Base-by-base conservation (phyloP, 208 protist genomes). In the Wallacemonas sp. region DNA sequence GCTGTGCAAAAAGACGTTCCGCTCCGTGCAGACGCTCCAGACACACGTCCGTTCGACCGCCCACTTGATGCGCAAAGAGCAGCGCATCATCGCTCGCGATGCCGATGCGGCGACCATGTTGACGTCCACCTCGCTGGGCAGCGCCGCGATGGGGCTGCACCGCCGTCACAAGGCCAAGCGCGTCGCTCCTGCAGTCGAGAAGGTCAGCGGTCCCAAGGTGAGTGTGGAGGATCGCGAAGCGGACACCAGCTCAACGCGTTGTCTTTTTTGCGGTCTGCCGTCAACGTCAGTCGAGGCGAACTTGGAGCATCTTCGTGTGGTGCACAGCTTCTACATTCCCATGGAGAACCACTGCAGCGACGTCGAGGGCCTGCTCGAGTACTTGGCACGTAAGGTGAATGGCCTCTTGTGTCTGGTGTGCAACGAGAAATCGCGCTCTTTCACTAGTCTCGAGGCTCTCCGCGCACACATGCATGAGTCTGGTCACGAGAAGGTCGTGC, bases 1-100 rank as follows among this genome's bases (percentile, higher is more conserved):
- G 21, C 78, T 96, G 53, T 96, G 91, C 84, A 92, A 92, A 53
- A 96, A 96, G 64, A 85, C 80, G 1, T 96, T 96, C 55, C 88
- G 76, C 54, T 93, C 82, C 1, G 87, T 94, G 34, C 91, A 94
- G 59, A 96, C 91, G 9, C 81, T 96, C 22, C 91, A 96, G 74
- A 78, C 88, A 4, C 91, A 96, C 70, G 75, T 96, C 30, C 86
- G 87, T 71, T 96, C 91, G 21, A 96, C 86, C 21, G 88, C 91
- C 0, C 91, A 96, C 67, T 71, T 96, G 22, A 92, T 96, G 62
- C 85, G 83, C 39, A 96, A 96, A 76, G 88, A 96, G 76, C 66
- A 96, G 77, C 91, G 88, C 61, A 94, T 96, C 61, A 73, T 94
- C 39, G 71, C 82, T 1, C 85, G 88, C 22, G 91, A 96, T 65